phyloP scores from a whole-genome alignment of 768 basidiomycete species.

The Psilocybe cubensis region DNA sequence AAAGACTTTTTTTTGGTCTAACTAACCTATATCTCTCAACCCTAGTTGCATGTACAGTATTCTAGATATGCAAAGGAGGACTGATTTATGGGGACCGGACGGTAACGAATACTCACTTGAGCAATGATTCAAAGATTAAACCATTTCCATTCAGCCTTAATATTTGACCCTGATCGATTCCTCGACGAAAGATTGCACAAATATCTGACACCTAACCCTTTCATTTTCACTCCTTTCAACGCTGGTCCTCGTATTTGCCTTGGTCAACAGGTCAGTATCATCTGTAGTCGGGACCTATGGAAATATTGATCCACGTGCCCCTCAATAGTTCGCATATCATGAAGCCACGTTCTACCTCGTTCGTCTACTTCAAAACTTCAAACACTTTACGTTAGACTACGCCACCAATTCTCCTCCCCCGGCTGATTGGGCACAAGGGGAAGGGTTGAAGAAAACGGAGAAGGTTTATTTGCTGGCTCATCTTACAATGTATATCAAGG shows the following conservation, averaged over 20 bases:
- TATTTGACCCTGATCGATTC: conserved; percentile 70
- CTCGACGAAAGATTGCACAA: conserved; percentile 58
- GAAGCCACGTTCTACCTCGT: conserved; percentile 59
- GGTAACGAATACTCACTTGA: conserved; percentile 34
- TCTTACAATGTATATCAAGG: conserved; percentile 46
- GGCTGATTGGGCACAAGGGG: conserved; percentile 45
- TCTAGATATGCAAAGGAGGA: conserved; percentile 62
- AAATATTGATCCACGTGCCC: background rate
- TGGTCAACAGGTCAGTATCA: conserved; percentile 36
- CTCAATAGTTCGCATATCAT: conserved; percentile 50
- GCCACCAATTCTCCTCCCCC: conserved; percentile 27
- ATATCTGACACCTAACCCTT: conserved; percentile 61
- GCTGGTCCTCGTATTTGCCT: conserved; percentile 70
- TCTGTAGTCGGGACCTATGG: background rate
- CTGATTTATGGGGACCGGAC: conserved; percentile 71
- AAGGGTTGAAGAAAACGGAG: conserved; percentile 40
- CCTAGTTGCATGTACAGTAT: conserved; percentile 42
- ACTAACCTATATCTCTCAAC: background rate
- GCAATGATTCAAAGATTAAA: background rate
- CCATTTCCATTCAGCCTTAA: conserved; percentile 37
- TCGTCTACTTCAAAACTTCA: conserved; percentile 53
- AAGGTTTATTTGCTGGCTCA: conserved; percentile 38
- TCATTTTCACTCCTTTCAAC: conserved; percentile 74
- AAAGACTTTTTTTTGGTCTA: background rate
- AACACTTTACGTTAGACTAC: conserved; percentile 44